Evolutionary conservation across 2,329 filamentous ascomycete genomes (phyloP), one percentile per base, ranked within the genome.

Genomic region (Bipolaris sorokiniana): DNA sequence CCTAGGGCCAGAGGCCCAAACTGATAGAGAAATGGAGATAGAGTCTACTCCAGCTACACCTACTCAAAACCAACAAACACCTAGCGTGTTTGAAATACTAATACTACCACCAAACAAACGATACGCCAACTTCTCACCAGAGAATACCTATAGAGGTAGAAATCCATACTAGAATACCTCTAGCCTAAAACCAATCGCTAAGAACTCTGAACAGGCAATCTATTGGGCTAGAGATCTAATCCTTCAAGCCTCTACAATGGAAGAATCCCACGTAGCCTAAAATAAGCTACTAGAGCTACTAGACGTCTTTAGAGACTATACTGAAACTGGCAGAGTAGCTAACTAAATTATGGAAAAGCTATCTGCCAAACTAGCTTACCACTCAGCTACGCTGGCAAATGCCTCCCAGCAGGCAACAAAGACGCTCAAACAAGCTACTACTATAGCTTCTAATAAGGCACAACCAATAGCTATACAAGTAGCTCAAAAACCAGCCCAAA

Each of bases 231-330:
- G 23, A 26, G 23, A 26, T 7, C 23, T 26, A 1, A 26, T 26
- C 2, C 18, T 40, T 1, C 16, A 40, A 40, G 37, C 16, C 10
- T 20, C 16, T 7, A 40, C 16, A 3, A 40, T 22, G 37, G 37
- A n/a, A 18, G 20, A 26, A 5, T 15, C 41, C 3, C 10, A 26
- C 3, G 4, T n/a, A 28, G 18, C 41, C 16, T 4, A 44, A 26
- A 15, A 44, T n/a, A 44, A 44, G 22, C 20, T 28, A 7, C 41
- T 44, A 23, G 41, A 44, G 10, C 22, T 44, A 28, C 22, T 44
- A 26, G 41, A 44, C 20, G 41, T 44, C 22, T 44, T 44, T 28
- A 44, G 41, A 26, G 41, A 44, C 41, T 44, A 28, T 28, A 44
- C 41, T 5, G 13, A 44, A 7, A 44, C 5, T 15, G 41, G 41